These are phyloP conservation scores for Pyrenopolyporus hunteri DNA, from an alignment of 495 filamentous ascomycete species.

Conservation along the genomic window DNA sequence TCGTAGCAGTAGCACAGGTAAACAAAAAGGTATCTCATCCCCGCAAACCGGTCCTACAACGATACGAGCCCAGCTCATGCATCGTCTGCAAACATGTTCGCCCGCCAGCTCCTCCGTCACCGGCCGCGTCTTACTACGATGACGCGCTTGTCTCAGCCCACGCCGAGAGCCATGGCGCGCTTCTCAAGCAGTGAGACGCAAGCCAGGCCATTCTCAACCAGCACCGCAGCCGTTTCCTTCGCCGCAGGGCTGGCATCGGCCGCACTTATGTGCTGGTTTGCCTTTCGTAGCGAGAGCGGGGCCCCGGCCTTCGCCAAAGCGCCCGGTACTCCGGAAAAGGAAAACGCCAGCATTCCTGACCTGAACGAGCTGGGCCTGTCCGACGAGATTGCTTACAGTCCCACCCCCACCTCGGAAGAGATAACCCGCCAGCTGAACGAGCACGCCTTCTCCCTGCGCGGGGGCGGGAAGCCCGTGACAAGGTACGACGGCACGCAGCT, in stretches of 20 bases:
- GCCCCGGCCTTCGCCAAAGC: not conserved
- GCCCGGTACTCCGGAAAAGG: not conserved
- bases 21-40: not conserved
- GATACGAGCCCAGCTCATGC: not conserved
- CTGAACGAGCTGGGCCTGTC: slow-evolving; percentile 35
- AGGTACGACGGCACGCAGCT: slow-evolving; percentile 56
- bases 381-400: slow-evolving; percentile 32
- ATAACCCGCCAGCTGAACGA: slow-evolving; percentile 41
- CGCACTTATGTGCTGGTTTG: slow-evolving; percentile 10
- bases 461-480: slow-evolving; percentile 41
- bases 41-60: not conserved
- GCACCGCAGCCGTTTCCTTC: slow-evolving; percentile 18
- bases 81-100: slow-evolving; percentile 18
- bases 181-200: slow-evolving; percentile 32
- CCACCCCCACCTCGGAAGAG: slow-evolving; percentile 32
- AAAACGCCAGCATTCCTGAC: slow-evolving; percentile 25
- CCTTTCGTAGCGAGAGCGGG: slow-evolving; percentile 3
- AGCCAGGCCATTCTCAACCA: not conserved
- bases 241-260: slow-evolving; percentile 24
- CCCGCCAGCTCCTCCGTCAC: slow-evolving; percentile 25
- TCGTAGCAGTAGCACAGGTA: not conserved
- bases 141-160: slow-evolving; percentile 9
- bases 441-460: slow-evolving; percentile 40
- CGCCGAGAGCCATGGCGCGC: slow-evolving; percentile 14
- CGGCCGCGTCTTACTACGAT: slow-evolving; percentile 23